Conservation (phyloP, 2,329 filamentous ascomycete species). For the Didymella glomerata region DNA sequence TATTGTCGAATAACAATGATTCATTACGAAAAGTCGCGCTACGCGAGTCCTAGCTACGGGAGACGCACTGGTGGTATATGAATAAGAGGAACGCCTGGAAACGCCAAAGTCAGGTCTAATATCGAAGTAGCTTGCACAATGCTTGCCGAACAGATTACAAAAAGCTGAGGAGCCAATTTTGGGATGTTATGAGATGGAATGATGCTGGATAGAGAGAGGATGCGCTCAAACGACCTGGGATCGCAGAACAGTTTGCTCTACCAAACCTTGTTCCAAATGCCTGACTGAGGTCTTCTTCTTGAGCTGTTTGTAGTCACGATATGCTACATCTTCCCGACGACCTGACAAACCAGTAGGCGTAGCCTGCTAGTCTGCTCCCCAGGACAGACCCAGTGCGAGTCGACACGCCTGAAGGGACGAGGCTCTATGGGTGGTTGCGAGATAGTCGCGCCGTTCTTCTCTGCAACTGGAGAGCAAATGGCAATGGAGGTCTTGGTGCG, state of each 20-base stretch:
- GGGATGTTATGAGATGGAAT: background rate
- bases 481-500: conserved; percentile 34
- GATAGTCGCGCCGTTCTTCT: conserved; percentile 22
- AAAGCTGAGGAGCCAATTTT: background rate
- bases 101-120: conserved; percentile 20
- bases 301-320: no score
- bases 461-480: conserved; percentile 26
- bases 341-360: conserved; percentile 15
- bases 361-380: conserved; percentile 29
- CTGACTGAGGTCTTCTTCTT: no score
- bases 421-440: conserved; percentile 21
- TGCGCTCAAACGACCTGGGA: conserved; percentile 11
- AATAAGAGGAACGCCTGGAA: conserved; percentile 4
- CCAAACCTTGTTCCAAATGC: no score
- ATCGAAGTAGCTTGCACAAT: conserved; percentile 5
- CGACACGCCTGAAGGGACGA: conserved; percentile 26
- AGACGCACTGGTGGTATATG: conserved; percentile 19
- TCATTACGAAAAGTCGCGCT: conserved; percentile 12
- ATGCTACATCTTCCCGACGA: no score
- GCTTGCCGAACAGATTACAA: background rate
- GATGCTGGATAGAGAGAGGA: background rate
- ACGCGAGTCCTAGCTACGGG: conserved; percentile 18
- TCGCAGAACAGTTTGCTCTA: conserved; percentile 7
- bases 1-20: background rate
- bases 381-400: conserved; percentile 31